Conservation (phyloP, 192 early-diverging fungal species). For the Podila verticillata region DNA sequence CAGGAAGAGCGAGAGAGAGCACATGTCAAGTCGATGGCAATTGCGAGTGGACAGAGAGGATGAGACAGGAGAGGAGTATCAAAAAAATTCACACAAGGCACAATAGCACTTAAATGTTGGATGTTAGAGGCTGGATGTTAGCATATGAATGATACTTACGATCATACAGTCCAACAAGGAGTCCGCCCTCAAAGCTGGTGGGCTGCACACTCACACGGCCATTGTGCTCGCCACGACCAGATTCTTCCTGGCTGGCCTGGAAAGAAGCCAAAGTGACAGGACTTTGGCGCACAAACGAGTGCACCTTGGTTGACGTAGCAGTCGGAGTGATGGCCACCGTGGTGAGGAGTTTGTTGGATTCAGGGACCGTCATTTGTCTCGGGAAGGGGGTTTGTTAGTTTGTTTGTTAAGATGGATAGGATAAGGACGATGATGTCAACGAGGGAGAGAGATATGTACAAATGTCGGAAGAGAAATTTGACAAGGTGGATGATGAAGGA, state of each 20-base stretch:
- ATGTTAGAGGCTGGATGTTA: no score
- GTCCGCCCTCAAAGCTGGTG: conserved; percentile 46
- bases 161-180: conserved; percentile 45
- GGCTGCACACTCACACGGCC: conserved; percentile 41
- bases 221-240: conserved; percentile 29
- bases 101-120: no score
- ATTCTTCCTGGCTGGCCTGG: conserved; percentile 32
- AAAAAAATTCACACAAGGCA: background rate
- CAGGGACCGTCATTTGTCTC: conserved; percentile 31
- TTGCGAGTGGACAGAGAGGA: no score
- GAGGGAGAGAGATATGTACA: background rate
- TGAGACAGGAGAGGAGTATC: background rate
- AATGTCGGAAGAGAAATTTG: background rate
- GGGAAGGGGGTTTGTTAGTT: background rate
- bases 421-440: background rate
- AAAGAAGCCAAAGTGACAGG: conserved; percentile 24
- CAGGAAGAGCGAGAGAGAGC: no score
- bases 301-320: conserved; percentile 23
- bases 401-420: background rate
- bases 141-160: conserved; percentile 15
- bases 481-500: background rate
- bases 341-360: conserved; percentile 18
- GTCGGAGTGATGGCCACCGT: conserved; percentile 12
- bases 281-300: conserved; percentile 29
- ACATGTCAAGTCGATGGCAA: no score